These are phyloP conservation scores for Lecanicillium sp. DNA, from an alignment of 2,329 filamentous ascomycete genomes.

Conservation along the genomic window DNA sequence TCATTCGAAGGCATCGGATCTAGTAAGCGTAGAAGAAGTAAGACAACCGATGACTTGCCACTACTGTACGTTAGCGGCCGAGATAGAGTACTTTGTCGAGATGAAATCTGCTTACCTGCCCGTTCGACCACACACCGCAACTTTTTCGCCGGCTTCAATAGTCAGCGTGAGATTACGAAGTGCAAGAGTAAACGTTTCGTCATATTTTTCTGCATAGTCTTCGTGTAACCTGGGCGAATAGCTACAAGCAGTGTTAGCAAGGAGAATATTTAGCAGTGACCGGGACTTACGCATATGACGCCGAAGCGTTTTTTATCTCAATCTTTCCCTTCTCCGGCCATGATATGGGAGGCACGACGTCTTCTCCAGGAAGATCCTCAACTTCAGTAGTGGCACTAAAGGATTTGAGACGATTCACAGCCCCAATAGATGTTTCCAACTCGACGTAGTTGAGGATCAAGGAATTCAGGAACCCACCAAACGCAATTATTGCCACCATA, in stretches of 20 bases:
- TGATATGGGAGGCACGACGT: slow-evolving; percentile 4
- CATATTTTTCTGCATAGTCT: background rate
- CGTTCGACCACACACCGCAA: slow-evolving; percentile 17
- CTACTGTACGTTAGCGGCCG: slow-evolving; percentile 10
- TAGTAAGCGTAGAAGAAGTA: slow-evolving; percentile 24
- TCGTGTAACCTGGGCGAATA: background rate
- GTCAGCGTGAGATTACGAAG: background rate
- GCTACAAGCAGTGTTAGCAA: too few species aligned
- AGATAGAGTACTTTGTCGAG: too few species aligned
- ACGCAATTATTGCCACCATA: slow-evolving; percentile 27
- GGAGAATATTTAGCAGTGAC: slow-evolving; percentile 30
- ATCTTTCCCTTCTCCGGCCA: slow-evolving; percentile 15
- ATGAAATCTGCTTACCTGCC: slow-evolving; percentile 11
- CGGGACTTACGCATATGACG: slow-evolving; percentile 44
- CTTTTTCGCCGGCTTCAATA: slow-evolving; percentile 7
- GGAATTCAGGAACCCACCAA: slow-evolving; percentile 20
- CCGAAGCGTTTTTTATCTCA: slow-evolving; percentile 12
- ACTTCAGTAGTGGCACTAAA: slow-evolving; percentile 11
- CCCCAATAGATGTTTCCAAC: slow-evolving; percentile 16
- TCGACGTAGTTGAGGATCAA: slow-evolving; percentile 16
- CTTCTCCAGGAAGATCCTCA: slow-evolving; percentile 10
- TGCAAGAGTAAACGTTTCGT: background rate
- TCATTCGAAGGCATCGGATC: slow-evolving; percentile 17
- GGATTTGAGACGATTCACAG: slow-evolving; percentile 11
- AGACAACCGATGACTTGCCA: slow-evolving; percentile 27